Evolutionary conservation across 371 early-diverging fungal genomes (phyloP).

Genomic region (Syncephalis fuscata): DNA sequence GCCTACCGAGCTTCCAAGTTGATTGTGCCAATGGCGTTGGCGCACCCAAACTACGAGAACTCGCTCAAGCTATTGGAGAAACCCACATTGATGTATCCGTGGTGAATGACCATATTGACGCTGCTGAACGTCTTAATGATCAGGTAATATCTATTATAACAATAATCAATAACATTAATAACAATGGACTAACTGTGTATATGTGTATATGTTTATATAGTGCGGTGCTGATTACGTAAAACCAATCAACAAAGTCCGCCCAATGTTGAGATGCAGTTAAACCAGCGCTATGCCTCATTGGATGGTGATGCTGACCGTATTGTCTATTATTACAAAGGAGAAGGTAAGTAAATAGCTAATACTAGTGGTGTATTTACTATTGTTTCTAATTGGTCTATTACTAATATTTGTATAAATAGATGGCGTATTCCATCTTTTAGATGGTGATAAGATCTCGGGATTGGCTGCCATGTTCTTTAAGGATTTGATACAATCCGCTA

Average conservation of each 20-base stretch:
- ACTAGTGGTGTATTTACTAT: not conserved
- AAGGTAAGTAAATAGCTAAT: constrained; percentile 20
- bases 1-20: constrained; percentile 49
- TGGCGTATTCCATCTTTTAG: constrained; percentile 71
- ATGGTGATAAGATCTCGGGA: constrained; percentile 96
- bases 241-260: constrained; percentile 67
- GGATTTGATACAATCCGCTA: constrained; percentile 64
- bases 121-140: constrained; percentile 62
- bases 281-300: constrained; percentile 71
- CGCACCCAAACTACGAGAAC: constrained; percentile 73
- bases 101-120: constrained; percentile 51
- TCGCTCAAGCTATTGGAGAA: constrained; percentile 42
- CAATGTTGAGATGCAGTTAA: constrained; percentile 35
- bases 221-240: constrained; percentile 98
- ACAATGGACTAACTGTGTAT: not conserved
- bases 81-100: constrained; percentile 42
- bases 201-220: constrained; percentile 14
- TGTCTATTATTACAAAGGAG: constrained; percentile 81
- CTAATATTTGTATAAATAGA: constrained; percentile 16
- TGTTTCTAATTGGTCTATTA: not conserved
- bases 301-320: constrained; percentile 99
- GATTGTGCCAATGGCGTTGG: constrained; percentile 98
- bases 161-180: not conserved
- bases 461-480: constrained; percentile 84
- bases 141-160: constrained; percentile 28